Evolutionary conservation across 2,329 filamentous ascomycete genomes (phyloP), one percentile per base, ranked within the genome.

Genomic region (Rutstroemia sp.): DNA sequence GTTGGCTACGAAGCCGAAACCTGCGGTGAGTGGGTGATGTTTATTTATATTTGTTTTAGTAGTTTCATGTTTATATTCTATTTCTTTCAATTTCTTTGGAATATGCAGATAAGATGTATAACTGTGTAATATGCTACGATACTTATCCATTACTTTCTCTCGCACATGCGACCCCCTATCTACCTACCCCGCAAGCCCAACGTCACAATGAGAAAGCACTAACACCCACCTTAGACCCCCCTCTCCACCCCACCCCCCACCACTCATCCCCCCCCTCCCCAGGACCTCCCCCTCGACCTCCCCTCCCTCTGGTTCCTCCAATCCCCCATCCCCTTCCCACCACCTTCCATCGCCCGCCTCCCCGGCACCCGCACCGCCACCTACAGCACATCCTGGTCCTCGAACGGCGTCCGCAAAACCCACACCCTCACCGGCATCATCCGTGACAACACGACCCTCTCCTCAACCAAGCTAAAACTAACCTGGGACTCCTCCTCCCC

Each of bases 401-500:
- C 61, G 2, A 61, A 51, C 19, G 65, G 63, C 4, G 59, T 56
- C 27, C 60, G 66, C 16, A 65, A 64, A 60, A 67, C 60, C 3
- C 61, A 68, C 42, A 69, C 63, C n/a, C 62, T 71, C 41, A 64
- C 64, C 34, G 62, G 63, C 23, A 63, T 64, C 19, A 62, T 72
- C 39, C 67, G 67, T 39, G 66, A 69, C 64, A 68, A 63, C 12
- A 48, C 58, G 4, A 67, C 67, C 8, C 59, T 70, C 21, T 65
- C 65, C 7, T 66, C 64, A 9, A 71, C 69, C 3, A 71, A 69
- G 41, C 67, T 73, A 9, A 66, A 65, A 45, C 47, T 73, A 23
- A 65, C 63, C 4, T 73, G 71, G 71, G 69, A 72, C 58, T 58
- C 62, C 2, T 64, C 63, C 9, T 63, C 70, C 54, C 68, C 70